These are phyloP conservation scores for Aspergillus cavernicola DNA, from an alignment of 495 filamentous ascomycete species.

Conservation along the genomic window DNA sequence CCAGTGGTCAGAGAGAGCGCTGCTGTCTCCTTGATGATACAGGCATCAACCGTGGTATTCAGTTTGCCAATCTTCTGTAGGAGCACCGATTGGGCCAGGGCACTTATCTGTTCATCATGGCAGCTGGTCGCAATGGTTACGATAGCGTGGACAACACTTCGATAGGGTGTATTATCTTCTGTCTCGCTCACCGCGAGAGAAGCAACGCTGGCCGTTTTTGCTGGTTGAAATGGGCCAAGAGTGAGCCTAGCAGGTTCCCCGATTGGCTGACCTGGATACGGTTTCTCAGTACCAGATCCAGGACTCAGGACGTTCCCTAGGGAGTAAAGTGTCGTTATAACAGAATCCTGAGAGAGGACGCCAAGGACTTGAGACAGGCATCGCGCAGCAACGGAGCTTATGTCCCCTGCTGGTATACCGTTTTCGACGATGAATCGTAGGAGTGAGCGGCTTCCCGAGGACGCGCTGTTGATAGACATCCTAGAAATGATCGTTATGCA, in stretches of 20 bases:
- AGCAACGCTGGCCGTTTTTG: constrained; percentile 69
- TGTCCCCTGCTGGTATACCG: constrained; percentile 54
- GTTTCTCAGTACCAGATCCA: constrained; percentile 39
- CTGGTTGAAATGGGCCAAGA: constrained; percentile 45
- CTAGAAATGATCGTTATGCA: constrained; percentile 77
- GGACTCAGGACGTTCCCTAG: constrained; percentile 88
- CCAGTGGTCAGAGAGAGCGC: constrained; percentile 70
- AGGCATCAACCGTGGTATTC: constrained; percentile 68
- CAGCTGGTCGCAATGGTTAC: constrained; percentile 77
- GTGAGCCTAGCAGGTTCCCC: constrained; percentile 27
- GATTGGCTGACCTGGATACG: constrained; percentile 26
- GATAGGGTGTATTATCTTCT: constrained; percentile 71
- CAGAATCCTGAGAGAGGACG: constrained; percentile 80
- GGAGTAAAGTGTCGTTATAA: constrained; percentile 92
- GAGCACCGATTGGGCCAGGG: constrained; percentile 92
- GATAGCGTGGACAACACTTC: constrained; percentile 83
- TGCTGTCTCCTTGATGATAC: constrained; percentile 79
- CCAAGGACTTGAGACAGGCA: constrained; percentile 77
- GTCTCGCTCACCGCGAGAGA: constrained; percentile 68
- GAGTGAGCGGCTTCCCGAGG: constrained; percentile 74
- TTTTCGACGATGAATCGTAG: constrained; percentile 82
- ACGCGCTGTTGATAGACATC: constrained; percentile 64
- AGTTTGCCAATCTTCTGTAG: constrained; percentile 88
- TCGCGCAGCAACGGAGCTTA: constrained; percentile 69
- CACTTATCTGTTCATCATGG: constrained; percentile 86